Conservation (phyloP, 208 protist genomes). For the Strigomonas oncopelti region DNA sequence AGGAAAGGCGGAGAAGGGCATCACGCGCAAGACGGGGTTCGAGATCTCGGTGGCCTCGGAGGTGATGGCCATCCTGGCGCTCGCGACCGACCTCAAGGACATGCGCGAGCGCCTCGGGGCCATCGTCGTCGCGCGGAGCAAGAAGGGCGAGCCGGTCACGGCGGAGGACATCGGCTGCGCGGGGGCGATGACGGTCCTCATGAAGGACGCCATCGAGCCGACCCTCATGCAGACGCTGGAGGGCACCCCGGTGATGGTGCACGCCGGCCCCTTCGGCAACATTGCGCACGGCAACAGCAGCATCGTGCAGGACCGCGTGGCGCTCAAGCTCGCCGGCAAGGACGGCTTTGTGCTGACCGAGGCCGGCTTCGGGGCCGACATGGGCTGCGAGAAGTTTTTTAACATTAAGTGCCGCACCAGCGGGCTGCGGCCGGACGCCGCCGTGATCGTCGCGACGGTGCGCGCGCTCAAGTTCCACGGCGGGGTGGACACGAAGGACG, state of each 20-base stretch:
- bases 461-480: conserved; percentile 98
- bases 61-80: conserved; percentile 98
- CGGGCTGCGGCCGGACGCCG: conserved; percentile 91
- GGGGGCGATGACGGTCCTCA: conserved; percentile 93
- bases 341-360: conserved; percentile 97
- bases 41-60: conserved; percentile 97
- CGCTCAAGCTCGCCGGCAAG: conserved; percentile 92
- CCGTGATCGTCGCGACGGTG: conserved; percentile 94
- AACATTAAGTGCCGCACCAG: conserved; percentile 97
- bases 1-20: conserved; percentile 86
- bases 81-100: conserved; percentile 90
- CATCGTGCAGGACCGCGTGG: conserved; percentile 95
- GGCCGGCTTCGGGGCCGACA: conserved; percentile 94
- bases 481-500: conserved; percentile 75
- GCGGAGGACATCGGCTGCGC: conserved; percentile 89
- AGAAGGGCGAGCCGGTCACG: conserved; percentile 75
- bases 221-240: conserved; percentile 98
- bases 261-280: conserved; percentile 98
- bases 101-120: conserved; percentile 88
- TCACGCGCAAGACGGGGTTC: conserved; percentile 88
- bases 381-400: conserved; percentile 98
- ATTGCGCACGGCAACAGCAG: conserved; percentile 98
- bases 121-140: conserved; percentile 84
- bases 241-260: conserved; percentile 94
- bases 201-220: conserved; percentile 95